Evolutionary conservation across 768 basidiomycete genomes (phyloP), one percentile per base, ranked within the genome.

Genomic region (Fomitopsis serialis): DNA sequence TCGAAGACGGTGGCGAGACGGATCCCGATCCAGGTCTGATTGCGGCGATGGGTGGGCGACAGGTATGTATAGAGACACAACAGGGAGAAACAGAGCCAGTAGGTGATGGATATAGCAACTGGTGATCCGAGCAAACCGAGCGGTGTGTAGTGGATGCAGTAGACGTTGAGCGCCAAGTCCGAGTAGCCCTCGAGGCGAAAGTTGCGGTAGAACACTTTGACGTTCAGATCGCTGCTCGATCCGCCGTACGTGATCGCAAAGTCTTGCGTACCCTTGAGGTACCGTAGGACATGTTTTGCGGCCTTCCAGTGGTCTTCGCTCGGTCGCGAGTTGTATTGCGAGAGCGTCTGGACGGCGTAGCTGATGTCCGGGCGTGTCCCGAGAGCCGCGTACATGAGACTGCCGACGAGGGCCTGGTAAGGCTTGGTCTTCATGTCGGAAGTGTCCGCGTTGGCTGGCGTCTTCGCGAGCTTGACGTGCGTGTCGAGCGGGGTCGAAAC

Each of bases 61-160:
- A 74, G 58, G 57, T 57, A 73, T 0, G 82, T 82, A 51, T 70
- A 70, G 17, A 79, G 27, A 45, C 76, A 69, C 11, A 91, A 73
- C 32, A 82, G 63, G 45, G 75, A 44, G 60, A 89, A 87, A 27
- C 78, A 81, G 1, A 87, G 64, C 81, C 84, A 87, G 61, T 86
- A 90, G 1, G 81, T 85, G 50, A 83, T 72, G 0, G 86, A 79
- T 22, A 89, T 70, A 0, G 89, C 85, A 0, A 84, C 57, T 0
- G 89, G 82, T 9, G 82, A 82, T 25, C 89, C 89, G 40, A 82
- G 69, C 45, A 88, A 68, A 8, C 85, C 80, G 8, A 89, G 75
- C 0, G 73, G 51, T 0, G 86, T 87, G 57, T 80, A 66, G 61
- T 87, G 85, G 13, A 90, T 76, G n/a, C 90, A 67, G 25, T 68